A percentile compares a stretch with the other conserved stretches of the same genome.
Conservation (phyloP, 2,329 filamentous ascomycete genomes). For the Immersiporthe knoxdaviesiana region DNA sequence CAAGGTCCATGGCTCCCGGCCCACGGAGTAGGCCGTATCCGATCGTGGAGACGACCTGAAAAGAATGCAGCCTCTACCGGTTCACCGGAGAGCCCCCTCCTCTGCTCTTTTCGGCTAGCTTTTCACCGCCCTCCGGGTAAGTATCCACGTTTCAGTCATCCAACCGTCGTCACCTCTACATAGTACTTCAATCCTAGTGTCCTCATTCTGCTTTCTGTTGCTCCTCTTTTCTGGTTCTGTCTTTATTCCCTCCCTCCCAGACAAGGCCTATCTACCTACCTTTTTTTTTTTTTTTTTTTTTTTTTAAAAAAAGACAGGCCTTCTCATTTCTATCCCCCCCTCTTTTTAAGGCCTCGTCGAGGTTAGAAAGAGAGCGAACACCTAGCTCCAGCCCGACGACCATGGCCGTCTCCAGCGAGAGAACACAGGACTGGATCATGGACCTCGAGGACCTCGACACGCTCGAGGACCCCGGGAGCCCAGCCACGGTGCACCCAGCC, state of each 20-base stretch:
- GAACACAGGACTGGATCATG: slow-evolving; percentile 27
- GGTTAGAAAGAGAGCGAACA: no score
- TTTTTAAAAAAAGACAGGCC: no score
- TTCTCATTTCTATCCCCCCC: no score
- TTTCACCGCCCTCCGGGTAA: slow-evolving; percentile 1
- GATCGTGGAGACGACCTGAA: neutral
- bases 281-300: neutral
- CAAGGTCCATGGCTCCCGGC: neutral
- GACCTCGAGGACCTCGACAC: slow-evolving; percentile 23
- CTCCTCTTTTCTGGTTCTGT: neutral
- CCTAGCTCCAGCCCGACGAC: neutral
- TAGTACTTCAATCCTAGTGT: no score
- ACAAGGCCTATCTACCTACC: neutral
- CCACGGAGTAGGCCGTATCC: neutral
- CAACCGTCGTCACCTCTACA: neutral
- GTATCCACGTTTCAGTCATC: slow-evolving; percentile 2
- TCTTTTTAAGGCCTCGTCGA: neutral
- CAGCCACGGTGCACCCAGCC: slow-evolving; percentile 18
- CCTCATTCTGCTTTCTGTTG: no score
- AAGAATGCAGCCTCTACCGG: slow-evolving; percentile 1
- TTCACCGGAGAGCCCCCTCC: neutral
- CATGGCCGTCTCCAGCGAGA: slow-evolving; percentile 15
- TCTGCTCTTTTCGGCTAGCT: neutral
- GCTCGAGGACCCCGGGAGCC: slow-evolving; percentile 21
- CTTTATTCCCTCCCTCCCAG: neutral